These are phyloP conservation scores for Trifolium pratense DNA, from an alignment of 306 rosid species.

Conservation along the genomic window DNA sequence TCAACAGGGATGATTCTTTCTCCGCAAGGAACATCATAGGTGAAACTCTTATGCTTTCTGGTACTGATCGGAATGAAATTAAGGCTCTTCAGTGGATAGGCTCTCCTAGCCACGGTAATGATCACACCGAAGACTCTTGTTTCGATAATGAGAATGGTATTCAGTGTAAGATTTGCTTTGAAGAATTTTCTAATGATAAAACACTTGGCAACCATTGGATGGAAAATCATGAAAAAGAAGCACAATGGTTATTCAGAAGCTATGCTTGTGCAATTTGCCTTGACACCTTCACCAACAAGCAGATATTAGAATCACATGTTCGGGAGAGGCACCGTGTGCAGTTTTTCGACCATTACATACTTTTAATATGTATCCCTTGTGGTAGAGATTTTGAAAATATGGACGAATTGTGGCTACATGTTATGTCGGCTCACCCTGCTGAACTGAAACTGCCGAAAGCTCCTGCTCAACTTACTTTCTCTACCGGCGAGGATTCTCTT, in stretches of 20 bases:
- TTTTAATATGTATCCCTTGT: constrained; percentile 86
- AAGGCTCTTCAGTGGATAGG: constrained; percentile 63
- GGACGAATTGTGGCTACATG: constrained; percentile 81
- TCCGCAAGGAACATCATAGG: constrained; percentile 40
- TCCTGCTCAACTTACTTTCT: constrained; percentile 49
- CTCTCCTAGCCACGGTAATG: constrained; percentile 52
- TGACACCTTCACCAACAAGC: constrained; percentile 76
- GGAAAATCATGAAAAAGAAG: constrained; percentile 83
- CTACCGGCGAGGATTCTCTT: constrained; percentile 54
- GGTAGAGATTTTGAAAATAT: constrained; percentile 76
- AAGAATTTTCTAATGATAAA: constrained; percentile 63
- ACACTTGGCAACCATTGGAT: constrained; percentile 83
- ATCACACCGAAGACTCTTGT: constrained; percentile 47
- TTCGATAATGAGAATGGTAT: constrained; percentile 52
- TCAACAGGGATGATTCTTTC: constrained; percentile 43
- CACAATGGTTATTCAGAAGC: constrained; percentile 83
- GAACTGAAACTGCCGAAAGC: constrained; percentile 59
- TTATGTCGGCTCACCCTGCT: constrained; percentile 61
- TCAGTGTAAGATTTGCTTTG: constrained; percentile 72
- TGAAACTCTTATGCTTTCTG: constrained; percentile 48
- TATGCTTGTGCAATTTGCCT: constrained; percentile 89
- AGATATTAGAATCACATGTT: constrained; percentile 75
- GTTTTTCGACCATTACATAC: constrained; percentile 85
- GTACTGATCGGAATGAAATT: constrained; percentile 48
- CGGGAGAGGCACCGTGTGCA: constrained; percentile 78